These are phyloP conservation scores for Coemansia sp. DNA, from an alignment of 192 early-diverging fungal species.

Conservation along the genomic window DNA sequence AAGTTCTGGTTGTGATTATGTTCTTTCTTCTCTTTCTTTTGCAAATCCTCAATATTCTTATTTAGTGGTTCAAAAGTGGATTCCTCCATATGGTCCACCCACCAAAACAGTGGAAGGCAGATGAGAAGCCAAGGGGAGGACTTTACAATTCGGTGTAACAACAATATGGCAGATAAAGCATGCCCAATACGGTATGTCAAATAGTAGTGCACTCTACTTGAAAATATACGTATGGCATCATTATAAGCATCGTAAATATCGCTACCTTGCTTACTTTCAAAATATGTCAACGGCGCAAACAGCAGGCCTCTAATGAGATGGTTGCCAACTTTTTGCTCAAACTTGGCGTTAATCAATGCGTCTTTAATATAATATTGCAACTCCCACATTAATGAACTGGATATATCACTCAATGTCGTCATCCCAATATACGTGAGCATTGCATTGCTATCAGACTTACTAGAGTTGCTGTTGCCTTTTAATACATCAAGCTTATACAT, in stretches of 20 bases:
- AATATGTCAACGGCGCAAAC: background rate
- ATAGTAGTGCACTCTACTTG: background rate
- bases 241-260: background rate
- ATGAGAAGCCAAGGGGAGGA: background rate
- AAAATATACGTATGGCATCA: background rate
- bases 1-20: background rate
- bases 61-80: background rate
- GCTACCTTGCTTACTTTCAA: background rate
- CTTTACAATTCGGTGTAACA: background rate
- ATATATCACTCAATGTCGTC: no score
- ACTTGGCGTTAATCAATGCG: no score
- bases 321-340: no score
- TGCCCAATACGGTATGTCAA: background rate
- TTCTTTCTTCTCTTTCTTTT: background rate
- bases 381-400: no score
- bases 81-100: background rate
- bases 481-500: no score
- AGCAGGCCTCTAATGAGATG: no score
- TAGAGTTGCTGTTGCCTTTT: no score
- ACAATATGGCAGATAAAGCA: background rate
- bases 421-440: no score
- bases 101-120: background rate
- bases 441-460: no score
- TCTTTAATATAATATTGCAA: no score
- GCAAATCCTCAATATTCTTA: background rate